A percentile compares a stretch with the other conserved stretches of the same genome.
Conservation (phyloP, 352 stramenopile species). For the Phytophthora macrochlamydospora region DNA sequence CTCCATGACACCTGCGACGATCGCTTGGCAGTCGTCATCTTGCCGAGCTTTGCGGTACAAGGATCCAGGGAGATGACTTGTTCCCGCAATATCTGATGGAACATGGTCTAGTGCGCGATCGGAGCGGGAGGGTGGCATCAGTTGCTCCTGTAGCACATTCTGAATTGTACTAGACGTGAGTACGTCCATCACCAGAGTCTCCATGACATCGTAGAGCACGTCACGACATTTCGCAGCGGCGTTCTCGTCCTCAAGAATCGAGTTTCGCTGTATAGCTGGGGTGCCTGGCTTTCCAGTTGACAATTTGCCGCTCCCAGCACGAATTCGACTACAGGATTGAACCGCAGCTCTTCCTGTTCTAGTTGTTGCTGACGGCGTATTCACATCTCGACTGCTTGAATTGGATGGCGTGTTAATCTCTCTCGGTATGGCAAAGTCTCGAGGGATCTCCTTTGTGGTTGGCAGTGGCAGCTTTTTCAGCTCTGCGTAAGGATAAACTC, state of each 20-base stretch:
- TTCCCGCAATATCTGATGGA: constrained; percentile 10
- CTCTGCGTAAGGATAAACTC: constrained; percentile 43
- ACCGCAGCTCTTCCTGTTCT: constrained; percentile 10
- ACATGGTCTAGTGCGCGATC: constrained; percentile 32
- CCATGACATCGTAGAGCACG: constrained; percentile 62
- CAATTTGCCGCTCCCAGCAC: constrained; percentile 9
- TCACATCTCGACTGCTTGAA: constrained; percentile 14
- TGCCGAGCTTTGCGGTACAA: constrained; percentile 38
- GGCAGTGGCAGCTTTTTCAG: constrained; percentile 44
- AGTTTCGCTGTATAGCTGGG: background rate
- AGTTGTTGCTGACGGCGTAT: constrained; percentile 3
- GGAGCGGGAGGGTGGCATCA: constrained; percentile 30
- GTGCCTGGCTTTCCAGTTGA: constrained; percentile 16
- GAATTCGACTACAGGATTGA: constrained; percentile 12
- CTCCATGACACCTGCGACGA: constrained; percentile 65
- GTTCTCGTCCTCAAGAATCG: constrained; percentile 7
- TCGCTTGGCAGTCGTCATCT: constrained; percentile 70
- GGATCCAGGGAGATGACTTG: constrained; percentile 6
- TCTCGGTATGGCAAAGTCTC: constrained; percentile 8
- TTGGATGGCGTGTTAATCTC: constrained; percentile 18
- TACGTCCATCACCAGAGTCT: constrained; percentile 61
- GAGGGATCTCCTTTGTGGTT: constrained; percentile 22
- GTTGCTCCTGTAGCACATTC: constrained; percentile 46
- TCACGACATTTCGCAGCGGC: constrained; percentile 37
- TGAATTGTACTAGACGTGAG: constrained; percentile 58